Conservation (phyloP, 2,329 filamentous ascomycete species). For the Fusarium guadeloupense region DNA sequence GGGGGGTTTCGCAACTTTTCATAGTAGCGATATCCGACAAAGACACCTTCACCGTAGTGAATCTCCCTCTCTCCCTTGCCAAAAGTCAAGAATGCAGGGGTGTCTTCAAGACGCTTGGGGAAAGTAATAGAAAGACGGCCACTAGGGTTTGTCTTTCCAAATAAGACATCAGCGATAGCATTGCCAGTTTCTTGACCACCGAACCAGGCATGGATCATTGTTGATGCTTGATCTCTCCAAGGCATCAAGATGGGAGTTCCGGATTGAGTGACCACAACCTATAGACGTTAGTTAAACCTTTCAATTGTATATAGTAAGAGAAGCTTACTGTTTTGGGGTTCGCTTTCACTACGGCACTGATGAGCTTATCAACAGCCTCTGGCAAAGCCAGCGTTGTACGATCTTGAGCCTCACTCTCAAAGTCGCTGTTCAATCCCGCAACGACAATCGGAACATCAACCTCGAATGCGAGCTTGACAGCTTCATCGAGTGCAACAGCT, state of each 20-base stretch:
- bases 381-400: conserved; percentile 5
- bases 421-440: conserved; percentile 47
- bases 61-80: conserved; percentile 1
- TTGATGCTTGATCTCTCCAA: neutral
- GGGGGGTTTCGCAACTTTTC: conserved; percentile 57
- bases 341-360: conserved; percentile 5
- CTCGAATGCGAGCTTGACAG: conserved; percentile 63
- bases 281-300: neutral
- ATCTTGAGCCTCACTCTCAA: conserved; percentile 1
- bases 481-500: no score
- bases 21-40: conserved; percentile 77
- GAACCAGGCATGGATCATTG: conserved; percentile 72
- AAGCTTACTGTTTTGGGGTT: conserved; percentile 15
- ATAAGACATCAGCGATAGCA: conserved; percentile 73
- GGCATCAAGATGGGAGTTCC: neutral
- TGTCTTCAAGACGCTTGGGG: conserved; percentile 9
- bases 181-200: conserved; percentile 77
- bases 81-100: conserved; percentile 10
- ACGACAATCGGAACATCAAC: conserved; percentile 58
- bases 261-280: neutral
- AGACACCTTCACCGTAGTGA: conserved; percentile 74
- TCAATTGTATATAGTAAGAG: no score
- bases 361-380: neutral
- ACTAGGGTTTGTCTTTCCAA: conserved; percentile 63
- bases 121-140: conserved; percentile 72